A percentile compares a stretch with the other conserved stretches of the same genome.
phyloP scores from a whole-genome alignment of 192 early-diverging fungal genomes.

The Powellomyces hirtus region DNA sequence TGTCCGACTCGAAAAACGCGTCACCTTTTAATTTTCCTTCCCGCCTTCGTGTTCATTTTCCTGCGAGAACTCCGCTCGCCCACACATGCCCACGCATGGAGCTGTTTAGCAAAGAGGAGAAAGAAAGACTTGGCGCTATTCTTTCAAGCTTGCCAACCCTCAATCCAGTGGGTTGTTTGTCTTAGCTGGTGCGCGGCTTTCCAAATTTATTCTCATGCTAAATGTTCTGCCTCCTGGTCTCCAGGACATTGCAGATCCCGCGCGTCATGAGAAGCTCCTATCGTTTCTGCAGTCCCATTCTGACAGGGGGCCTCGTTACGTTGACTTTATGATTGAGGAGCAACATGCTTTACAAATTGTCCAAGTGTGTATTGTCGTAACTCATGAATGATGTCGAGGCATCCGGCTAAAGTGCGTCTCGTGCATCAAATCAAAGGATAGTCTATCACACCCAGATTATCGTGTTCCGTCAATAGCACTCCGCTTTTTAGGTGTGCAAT shows the following conservation, averaged over 20 bases:
- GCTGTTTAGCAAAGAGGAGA: conserved; percentile 4
- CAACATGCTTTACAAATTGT: conserved; percentile 1
- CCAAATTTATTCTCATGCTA: not conserved
- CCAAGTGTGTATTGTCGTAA: too few species aligned
- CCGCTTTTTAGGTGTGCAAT: conserved; percentile 25
- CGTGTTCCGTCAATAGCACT: conserved; percentile 14
- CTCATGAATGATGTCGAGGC: too few species aligned
- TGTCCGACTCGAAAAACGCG: too few species aligned
- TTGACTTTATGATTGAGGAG: not conserved
- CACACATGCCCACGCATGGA: too few species aligned
- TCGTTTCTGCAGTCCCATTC: conserved; percentile 13
- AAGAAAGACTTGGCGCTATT: conserved; percentile 7
- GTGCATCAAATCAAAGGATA: too few species aligned
- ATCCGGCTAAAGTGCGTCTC: too few species aligned
- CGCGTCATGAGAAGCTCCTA: conserved; percentile 27
- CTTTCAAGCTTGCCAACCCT: conserved; percentile 11
- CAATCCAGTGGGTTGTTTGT: not conserved
- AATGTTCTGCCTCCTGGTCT: not conserved
- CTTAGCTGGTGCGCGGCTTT: not conserved
- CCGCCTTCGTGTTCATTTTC: too few species aligned
- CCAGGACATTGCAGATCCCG: conserved; percentile 24
- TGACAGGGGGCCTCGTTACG: not conserved
- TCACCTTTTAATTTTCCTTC: too few species aligned
- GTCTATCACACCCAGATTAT: conserved; percentile 12
- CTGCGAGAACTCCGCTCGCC: too few species aligned